Evolutionary conservation across 352 stramenopile genomes (phyloP), one percentile per base, ranked within the genome.

Genomic region (Pythium apleroticum): DNA sequence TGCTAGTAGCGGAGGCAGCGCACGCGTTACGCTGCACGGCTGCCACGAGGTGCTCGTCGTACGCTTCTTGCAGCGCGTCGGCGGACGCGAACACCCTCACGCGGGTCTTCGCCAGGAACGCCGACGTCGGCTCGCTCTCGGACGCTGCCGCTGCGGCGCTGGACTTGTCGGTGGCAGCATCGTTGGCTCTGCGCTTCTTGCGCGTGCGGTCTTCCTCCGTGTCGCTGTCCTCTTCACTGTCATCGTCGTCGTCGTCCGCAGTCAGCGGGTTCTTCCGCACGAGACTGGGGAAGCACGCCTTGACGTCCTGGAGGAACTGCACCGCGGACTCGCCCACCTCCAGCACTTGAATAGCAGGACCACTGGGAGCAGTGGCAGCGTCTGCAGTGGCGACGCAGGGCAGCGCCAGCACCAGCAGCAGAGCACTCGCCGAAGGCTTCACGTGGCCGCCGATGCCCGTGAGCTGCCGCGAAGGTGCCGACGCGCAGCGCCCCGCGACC

Each of bases 231-330:
- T 78, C 77, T 22, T 57, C 65, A 22, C 72, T 48, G 60, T 54
- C 24, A 12, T 56, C 57, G 6, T 52, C 45, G 30, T 68, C 68
- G 28, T 70, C 71, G 46, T 73, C 72, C n/a, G 76, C 60, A 9
- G 70, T 63, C 54, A 89, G 57, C 9, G 73, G 78, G 55, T 76
- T 88, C 50, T 65, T 69, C 28, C 77, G 75, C 65, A 91, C 77
- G 17, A 93, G 63, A 33, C 71, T 88, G 4, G 84, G 84, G 62
- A 93, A 93, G 52, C 81, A 91, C 19, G 71, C 70, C 52, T 74
- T 71, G 33, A 88, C 70, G 33, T 83, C 77, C 24, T 77, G 72
- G 8, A 84, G 59, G 24, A 93, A 81, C 5, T 77, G 68, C 27
- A 76, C 77, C 1, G 81, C 80, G 37, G 73, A 54, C 61, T 90